Evolutionary conservation across 257 asterid genomes (phyloP), one percentile per base, ranked within the genome.

Genomic region (Solanum pimpinellifolium): DNA sequence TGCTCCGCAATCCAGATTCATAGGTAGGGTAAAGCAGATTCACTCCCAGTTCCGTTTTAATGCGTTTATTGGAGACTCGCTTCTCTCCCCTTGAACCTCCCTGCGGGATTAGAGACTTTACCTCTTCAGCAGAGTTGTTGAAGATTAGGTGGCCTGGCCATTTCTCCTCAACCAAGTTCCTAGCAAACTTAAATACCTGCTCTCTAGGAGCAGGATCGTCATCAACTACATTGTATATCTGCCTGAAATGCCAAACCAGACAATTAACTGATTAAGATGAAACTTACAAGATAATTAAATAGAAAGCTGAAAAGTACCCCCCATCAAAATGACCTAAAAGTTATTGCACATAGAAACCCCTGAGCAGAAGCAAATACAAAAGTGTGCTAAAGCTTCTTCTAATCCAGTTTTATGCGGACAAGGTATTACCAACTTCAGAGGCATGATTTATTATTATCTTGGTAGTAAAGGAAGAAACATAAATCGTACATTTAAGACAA

Each of bases 121-220:
- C 85, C 62, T 44, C 90, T 88, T 90, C 94, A 37, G 86, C 49
- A 59, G 89, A 21, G 16, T n/a, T 87, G 88, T 80, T 89, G 88
- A 46, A 18, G 83, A 14, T 18, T 29, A 81, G 5, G 69, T 3
- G 88, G 84, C 88, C 91, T 6, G 91, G 94, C 92, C 93, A 94
- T 89, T 93, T 93, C 77, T 73, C 90, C 87, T 88, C 95, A n/a
- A 94, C 92, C 92, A 94, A 89, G 70, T 91, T 88, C 87, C 84
- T 90, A n/a, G 98, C 99, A 39, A 76, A 93, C 85, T 42, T 88
- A 88, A 97, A 94, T 35, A 94, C 98, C 90, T 92, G 94, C 49
- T 33, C 88, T 52, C 98, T 92, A 85, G 98, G 94, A 52, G 98
- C 96, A 83, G 98, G 99, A 66, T 94, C 95, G 66, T 96, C 98